Evolutionary conservation across 2,329 filamentous ascomycete genomes (phyloP), one percentile per base, ranked within the genome.

Genomic region (Colletotrichum somersetense): DNA sequence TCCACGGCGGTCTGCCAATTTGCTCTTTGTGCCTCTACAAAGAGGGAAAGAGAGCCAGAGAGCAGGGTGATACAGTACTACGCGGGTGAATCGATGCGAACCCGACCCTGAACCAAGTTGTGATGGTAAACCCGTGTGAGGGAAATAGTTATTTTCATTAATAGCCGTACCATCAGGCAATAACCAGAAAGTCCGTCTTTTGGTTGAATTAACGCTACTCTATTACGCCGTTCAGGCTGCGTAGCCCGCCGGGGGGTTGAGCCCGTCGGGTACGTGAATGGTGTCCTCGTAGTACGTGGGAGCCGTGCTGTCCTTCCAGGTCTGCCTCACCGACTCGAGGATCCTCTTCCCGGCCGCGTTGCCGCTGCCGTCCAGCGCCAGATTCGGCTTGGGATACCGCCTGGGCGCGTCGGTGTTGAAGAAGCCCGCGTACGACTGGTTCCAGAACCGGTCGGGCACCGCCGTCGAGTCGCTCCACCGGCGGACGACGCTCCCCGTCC

Each of bases 401-500:
- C 81, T 82, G 46, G 80, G 80, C 3, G 80, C 77, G 0, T 78
- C 64, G 10, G 71, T 76, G 77, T 85, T 86, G 74, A 86, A 83
- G 42, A 78, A 69, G 0, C 89, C 89, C 2, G 86, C 86, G 69
- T 89, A 89, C 10, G 87, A 89, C 62, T 77, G 77, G 78, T 91
- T 91, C 74, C 86, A 84, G 79, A 82, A 88, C 73, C 85, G 80
- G 58, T 79, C 77, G 35, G 83, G 78, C 10, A 89, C 79, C 4
- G 77, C 62, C 2, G 77, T 74, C 23, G 78, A 65, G 64, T 75
- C 76, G 42, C 76, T 72, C 82, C 83, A 86, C 38, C 77, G 59
- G 23, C 85, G 82, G 12, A 85, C 50, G 73, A 75, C 77, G 78
- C 92, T 90, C 65, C 89, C 88, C 0, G 91, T 92, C 81, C 86